phyloP scores from a whole-genome alignment of 192 early-diverging fungal species.

The Spizellomyces sp. region DNA sequence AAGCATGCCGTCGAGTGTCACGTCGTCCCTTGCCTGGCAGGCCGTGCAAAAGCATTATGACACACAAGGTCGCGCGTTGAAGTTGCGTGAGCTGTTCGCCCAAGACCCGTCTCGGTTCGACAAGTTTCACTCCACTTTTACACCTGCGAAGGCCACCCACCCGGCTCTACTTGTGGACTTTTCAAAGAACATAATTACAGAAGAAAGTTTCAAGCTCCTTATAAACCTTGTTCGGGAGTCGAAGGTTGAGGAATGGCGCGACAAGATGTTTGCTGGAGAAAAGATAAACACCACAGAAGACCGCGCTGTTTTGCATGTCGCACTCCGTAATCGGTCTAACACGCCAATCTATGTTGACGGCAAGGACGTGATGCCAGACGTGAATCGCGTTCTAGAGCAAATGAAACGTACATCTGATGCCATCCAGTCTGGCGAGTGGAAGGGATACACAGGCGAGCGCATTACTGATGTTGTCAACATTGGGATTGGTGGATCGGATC shows the following conservation, averaged over 20 bases:
- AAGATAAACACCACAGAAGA: slow-evolving; percentile 97
- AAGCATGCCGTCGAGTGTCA: slow-evolving; percentile 28
- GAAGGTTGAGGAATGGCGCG: slow-evolving; percentile 83
- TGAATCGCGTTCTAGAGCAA: slow-evolving; percentile 91
- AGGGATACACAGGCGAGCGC: slow-evolving; percentile 90
- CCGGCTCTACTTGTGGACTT: slow-evolving; percentile 86
- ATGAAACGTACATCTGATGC: slow-evolving; percentile 83
- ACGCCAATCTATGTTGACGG: slow-evolving; percentile 85
- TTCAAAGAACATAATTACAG: slow-evolving; percentile 92
- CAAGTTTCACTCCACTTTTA: slow-evolving; percentile 74
- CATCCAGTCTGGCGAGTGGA: slow-evolving; percentile 91
- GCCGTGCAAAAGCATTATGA: slow-evolving; percentile 90
- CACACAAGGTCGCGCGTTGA: slow-evolving; percentile 66
- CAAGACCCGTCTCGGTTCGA: slow-evolving; percentile 77
- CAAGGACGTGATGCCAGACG: slow-evolving; percentile 92
- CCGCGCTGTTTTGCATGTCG: slow-evolving; percentile 94
- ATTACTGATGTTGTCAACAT: slow-evolving; percentile 98
- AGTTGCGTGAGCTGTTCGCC: slow-evolving; percentile 81
- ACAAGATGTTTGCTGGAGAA: slow-evolving; percentile 93
- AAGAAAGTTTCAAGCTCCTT: slow-evolving; percentile 79
- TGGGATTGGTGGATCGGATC: slow-evolving; percentile 97
- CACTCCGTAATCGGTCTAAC: slow-evolving; percentile 84
- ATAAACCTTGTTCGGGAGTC: slow-evolving; percentile 82
- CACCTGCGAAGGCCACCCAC: slow-evolving; percentile 43
- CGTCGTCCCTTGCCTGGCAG: slow-evolving; percentile 67